Evolutionary conservation across 2,329 filamentous ascomycete genomes (phyloP), one percentile per base, ranked within the genome.

Genomic region (Xenoacremonium recifei): DNA sequence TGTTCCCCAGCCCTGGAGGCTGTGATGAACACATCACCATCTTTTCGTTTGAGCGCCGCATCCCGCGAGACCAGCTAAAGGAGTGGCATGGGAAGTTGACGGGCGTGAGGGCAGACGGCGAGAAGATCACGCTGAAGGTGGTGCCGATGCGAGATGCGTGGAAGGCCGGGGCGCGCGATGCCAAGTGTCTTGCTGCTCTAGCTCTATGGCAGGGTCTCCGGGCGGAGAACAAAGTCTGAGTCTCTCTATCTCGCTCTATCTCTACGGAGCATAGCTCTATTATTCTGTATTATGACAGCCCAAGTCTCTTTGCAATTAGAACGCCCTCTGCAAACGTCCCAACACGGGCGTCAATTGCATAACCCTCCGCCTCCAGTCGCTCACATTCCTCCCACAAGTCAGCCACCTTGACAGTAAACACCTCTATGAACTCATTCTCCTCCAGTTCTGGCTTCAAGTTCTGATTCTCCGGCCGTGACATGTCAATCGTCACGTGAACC

Each of bases 381-480:
- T 80, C 80, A 59, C 83, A 83, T 58, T 85, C 81, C 0, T 73
- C 73, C 69, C 84, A 89, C 29, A 92, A 63, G 12, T 75, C 69
- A 16, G 65, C 69, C 32, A 92, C 59, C 5, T 82, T 83, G 6
- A 89, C 73, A 7, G 77, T 79, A 56, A 92, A 91, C 23, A 84
- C 83, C 61, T 91, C 86, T 57, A 92, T 91, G 59, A 90, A 91
- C 66, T 92, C 87, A 49, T 82, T 84, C 19, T 90, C 87, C 60
- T 92, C 87, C 6, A 91, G 72, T 58, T 85, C 69, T 0, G 87
- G 82, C 61, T 82, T 73, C 2, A 80, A 80, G 39, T 86, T 72
- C 59, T 84, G 77, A 59, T 92, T 92, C 54, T 82, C 82, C 0
- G 84, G 76, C 2, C 81, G 68, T 4, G 68, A 73, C 73, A 87